Base-by-base conservation (phyloP, 2,329 filamentous ascomycete species). In the Colletotrichum trifolii region DNA sequence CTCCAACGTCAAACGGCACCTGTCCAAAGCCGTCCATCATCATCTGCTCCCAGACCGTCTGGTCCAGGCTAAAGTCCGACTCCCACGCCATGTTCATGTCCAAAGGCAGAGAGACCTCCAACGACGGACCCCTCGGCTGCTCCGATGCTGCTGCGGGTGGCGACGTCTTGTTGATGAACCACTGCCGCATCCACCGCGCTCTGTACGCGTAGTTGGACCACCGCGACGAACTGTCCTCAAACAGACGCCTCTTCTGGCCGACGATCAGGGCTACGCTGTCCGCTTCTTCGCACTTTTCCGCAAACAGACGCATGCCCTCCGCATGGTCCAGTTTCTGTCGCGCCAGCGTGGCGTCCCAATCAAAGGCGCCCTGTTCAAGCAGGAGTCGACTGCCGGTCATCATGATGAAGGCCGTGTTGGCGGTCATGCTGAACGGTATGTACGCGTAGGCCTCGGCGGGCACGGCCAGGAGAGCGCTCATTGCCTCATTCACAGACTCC, bases 101-200 rank as follows among this genome's bases (percentile, higher is more conserved):
- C 1, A n/a, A 42, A 1, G 10, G 8, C 3, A 48, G 3, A 4
- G 25, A 25, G 25, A 25, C 25, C 1, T 25, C 25, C 25, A 17
- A 15, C 4, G n/a, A n/a, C 3, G 7, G 9, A 2, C 11, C 25
- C 10, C 3, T 33, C 10, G 25, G n/a, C 15, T 62, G 47, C 3
- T 38, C 40, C 8, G 25, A 8, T 9, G 35, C 12, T 2, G 25
- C 25, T 25, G 46, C n/a, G 1, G 38, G 35, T n/a, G 42, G 46
- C 33, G 10, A 33, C 6, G 43, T 11, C 59, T 69, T 73, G 11
- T 68, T 67, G 4, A 72, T 2, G 47, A 76, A 81, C 79, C 79
- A 81, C n/a, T 77, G 74, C 15, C 75, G 68, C 13, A 81, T 77
- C 79, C 78, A 81, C 2, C 75, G 71, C 6, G 78, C 57, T 61